Evolutionary conservation across 768 basidiomycete genomes (phyloP).

Genomic region (Chlorophyllum brunneum): DNA sequence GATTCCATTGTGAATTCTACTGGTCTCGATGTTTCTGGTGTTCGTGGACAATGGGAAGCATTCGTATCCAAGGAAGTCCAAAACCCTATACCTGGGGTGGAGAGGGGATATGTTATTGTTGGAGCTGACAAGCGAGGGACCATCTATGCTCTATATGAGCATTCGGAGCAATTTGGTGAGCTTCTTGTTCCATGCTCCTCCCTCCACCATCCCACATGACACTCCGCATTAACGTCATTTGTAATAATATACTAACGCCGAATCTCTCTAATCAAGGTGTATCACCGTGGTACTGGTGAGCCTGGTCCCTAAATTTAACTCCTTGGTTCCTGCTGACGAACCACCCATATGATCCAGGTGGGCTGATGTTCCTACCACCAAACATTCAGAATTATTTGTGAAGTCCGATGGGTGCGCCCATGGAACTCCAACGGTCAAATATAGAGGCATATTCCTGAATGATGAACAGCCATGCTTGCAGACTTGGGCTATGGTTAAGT

Average conservation of each 20-base stretch:
- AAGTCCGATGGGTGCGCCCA: constrained; percentile 42
- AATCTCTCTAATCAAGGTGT: constrained; percentile 35
- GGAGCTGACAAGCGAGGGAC: constrained; percentile 68
- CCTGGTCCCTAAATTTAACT: constrained; percentile 10
- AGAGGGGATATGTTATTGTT: constrained; percentile 60
- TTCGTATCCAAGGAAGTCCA: constrained; percentile 49
- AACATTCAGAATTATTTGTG: constrained; percentile 46
- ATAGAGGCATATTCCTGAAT: constrained; percentile 69
- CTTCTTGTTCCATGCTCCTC: background rate
- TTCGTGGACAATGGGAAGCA: constrained; percentile 65
- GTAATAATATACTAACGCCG: constrained; percentile 12
- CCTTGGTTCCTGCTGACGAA: constrained; percentile 2
- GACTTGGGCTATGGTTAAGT: constrained; percentile 67
- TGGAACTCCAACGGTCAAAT: constrained; percentile 63
- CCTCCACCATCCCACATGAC: too few relatives aligned
- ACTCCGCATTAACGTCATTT: background rate
- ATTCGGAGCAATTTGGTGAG: constrained; percentile 63
- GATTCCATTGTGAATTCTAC: constrained; percentile 47
- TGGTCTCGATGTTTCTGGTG: constrained; percentile 49
- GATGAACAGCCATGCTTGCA: constrained; percentile 70
- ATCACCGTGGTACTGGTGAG: constrained; percentile 65
- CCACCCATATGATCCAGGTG: constrained; percentile 39
- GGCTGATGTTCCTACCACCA: constrained; percentile 66
- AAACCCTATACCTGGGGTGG: constrained; percentile 52
- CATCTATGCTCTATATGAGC: constrained; percentile 62